These are phyloP conservation scores for Peziza echinospora DNA, from an alignment of 495 filamentous ascomycete species.

Conservation along the genomic window DNA sequence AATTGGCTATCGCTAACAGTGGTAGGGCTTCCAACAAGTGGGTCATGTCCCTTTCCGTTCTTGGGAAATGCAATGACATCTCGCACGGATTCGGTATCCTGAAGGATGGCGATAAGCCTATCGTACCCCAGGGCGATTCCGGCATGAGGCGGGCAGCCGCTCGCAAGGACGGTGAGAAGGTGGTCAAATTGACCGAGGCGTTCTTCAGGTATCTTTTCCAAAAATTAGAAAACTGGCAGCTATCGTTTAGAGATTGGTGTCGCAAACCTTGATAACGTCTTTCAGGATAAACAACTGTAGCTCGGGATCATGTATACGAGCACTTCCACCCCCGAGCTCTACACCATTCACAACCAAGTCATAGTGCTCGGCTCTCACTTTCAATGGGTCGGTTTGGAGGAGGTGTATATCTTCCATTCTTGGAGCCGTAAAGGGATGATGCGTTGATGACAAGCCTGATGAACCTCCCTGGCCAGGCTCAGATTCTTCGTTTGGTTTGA, in stretches of 20 bases:
- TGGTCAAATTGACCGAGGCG: conserved; percentile 61
- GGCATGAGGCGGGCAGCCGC: conserved; percentile 93
- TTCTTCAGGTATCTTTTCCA: conserved; percentile 28
- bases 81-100: conserved; percentile 48
- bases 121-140: conserved; percentile 88
- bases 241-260: no score
- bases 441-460: conserved; percentile 66
- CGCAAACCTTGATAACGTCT: conserved; percentile 45
- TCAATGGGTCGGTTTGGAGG: conserved; percentile 46
- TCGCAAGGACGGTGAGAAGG: conserved; percentile 55
- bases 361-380: conserved; percentile 63
- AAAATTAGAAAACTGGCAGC: no score
- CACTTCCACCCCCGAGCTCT: conserved; percentile 80
- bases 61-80: conserved; percentile 98
- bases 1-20: not conserved
- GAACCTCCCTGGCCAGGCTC: conserved; percentile 67
- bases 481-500: conserved; percentile 43
- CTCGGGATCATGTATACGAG: conserved; percentile 69
- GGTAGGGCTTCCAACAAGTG: conserved; percentile 54
- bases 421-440: conserved; percentile 92
- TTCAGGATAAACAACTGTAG: conserved; percentile 72
- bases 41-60: conserved; percentile 64
- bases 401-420: conserved; percentile 51
- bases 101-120: conserved; percentile 61
- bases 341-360: conserved; percentile 91